A percentile compares a stretch with the other conserved stretches of the same genome.
phyloP scores from a whole-genome alignment of 2,329 filamentous ascomycete species.

The Fusarium drepaniforme region DNA sequence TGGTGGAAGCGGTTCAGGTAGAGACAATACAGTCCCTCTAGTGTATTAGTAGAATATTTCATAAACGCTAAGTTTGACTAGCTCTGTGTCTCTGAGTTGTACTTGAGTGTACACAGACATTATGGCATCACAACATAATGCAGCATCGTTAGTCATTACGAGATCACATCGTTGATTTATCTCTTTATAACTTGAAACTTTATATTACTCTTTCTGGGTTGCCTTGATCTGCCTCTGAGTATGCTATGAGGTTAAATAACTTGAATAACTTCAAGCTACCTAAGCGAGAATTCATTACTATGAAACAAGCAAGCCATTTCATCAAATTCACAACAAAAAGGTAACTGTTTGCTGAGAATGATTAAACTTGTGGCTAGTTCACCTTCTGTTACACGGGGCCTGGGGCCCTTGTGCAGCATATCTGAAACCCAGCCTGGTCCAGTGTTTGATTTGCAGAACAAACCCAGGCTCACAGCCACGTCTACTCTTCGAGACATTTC shows the following conservation, averaged over 20 bases:
- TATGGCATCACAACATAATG: not conserved
- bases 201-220: no score
- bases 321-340: not conserved
- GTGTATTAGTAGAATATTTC: not conserved
- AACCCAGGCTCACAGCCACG: not conserved
- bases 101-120: not conserved
- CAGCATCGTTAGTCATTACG: not conserved
- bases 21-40: not conserved
- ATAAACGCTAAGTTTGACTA: not conserved
- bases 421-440: not conserved
- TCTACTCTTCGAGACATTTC: not conserved
- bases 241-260: no score
- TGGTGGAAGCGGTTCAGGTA: conserved; percentile 16
- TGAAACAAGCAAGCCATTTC: not conserved
- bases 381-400: not conserved
- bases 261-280: not conserved
- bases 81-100: not conserved
- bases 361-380: not conserved
- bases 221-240: no score
- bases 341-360: not conserved
- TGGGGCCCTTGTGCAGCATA: not conserved
- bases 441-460: no score
- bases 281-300: rapidly evolving
- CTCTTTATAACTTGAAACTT: not conserved
- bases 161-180: not conserved